These are phyloP conservation scores for Yueomyces sp. DNA, from an alignment of 805 yeast species.

Conservation along the genomic window DNA sequence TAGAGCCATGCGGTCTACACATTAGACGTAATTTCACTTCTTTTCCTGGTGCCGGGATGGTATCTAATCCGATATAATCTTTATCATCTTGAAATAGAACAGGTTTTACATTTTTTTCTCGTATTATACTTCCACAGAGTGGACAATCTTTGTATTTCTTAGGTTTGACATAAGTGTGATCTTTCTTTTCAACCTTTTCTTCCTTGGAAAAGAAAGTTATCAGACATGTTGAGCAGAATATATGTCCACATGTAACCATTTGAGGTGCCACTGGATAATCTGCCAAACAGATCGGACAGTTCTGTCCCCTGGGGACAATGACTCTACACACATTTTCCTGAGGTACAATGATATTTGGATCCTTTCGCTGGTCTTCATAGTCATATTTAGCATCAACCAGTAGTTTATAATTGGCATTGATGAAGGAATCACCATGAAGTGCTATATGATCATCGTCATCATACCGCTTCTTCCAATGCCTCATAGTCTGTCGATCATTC, in stretches of 20 bases:
- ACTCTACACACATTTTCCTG: constrained; percentile 53
- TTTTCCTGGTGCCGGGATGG: constrained; percentile 23
- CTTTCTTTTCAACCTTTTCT: constrained; percentile 28
- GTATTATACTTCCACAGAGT: constrained; percentile 49
- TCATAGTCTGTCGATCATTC: constrained; percentile 4
- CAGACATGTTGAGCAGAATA: constrained; percentile 75
- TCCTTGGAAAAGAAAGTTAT: constrained; percentile 45
- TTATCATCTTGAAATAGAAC: constrained; percentile 45
- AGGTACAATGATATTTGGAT: constrained; percentile 66
- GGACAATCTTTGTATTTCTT: constrained; percentile 65
- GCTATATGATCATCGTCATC: constrained; percentile 28
- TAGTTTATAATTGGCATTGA: constrained; percentile 76
- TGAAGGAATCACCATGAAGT: constrained; percentile 51
- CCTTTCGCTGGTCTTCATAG: constrained; percentile 44
- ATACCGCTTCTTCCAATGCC: constrained; percentile 12
- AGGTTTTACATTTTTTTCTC: constrained; percentile 47
- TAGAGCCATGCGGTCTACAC: constrained; percentile 34
- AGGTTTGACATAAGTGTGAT: constrained; percentile 21
- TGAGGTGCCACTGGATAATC: constrained; percentile 84
- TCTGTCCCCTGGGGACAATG: constrained; percentile 57
- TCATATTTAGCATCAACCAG: constrained; percentile 54
- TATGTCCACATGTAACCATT: constrained; percentile 92
- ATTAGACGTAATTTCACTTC: constrained; percentile 52
- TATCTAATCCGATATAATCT: constrained; percentile 11
- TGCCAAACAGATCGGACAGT: constrained; percentile 84